Base-by-base conservation (phyloP, 176 grass and related monocot genomes). In the Avena atlantica region DNA sequence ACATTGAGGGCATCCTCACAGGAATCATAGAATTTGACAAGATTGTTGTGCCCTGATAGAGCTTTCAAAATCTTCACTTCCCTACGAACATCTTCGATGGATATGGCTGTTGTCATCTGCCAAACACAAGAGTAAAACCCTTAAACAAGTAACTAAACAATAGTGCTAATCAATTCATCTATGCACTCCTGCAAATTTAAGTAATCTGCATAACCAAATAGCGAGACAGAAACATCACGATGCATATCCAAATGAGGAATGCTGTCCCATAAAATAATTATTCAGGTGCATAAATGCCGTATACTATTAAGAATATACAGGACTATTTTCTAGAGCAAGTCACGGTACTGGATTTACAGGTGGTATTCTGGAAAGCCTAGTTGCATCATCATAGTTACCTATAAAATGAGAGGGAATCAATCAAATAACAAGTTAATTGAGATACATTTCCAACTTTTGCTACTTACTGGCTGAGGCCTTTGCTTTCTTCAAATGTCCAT, bases 1-100 rank as follows among this genome's bases (percentile, higher is more conserved):
- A 99, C 97, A 88, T 99, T 99, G 82, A 96, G 93, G 85, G 90
- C 94, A 80, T 99, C 97, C 92, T 99, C 97, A 96, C 97, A 99
- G 91, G 94, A 94, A 96, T 99, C 97, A 89, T 99, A 94, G 90
- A 96, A 99, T 89, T 92, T 99, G 83, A 99, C 92, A 60, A 99
- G 92, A 86, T 99, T 99, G 80, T 85, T 91, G 84, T 99, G 97
- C 53, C 97, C 94, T 61, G 94, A 99, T 67, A 99, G 84, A 86
- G 97, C 97, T 93, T 96, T 99, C 92, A 99, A 88, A 74, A 99
- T 96, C 92, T 96, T 99, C 78, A 99, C 94, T 68, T 99, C 97
- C 76, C 97, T 89, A 83, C 97, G 91, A 66, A 99, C 94, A 96
- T 99, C 97, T 91, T 99, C 97, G 31, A 99, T 96, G 82, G 97